A percentile compares a stretch with the other conserved stretches of the same genome.
phyloP scores from a whole-genome alignment of 805 yeast species.

The Schwanniomyces vanrijiae region DNA sequence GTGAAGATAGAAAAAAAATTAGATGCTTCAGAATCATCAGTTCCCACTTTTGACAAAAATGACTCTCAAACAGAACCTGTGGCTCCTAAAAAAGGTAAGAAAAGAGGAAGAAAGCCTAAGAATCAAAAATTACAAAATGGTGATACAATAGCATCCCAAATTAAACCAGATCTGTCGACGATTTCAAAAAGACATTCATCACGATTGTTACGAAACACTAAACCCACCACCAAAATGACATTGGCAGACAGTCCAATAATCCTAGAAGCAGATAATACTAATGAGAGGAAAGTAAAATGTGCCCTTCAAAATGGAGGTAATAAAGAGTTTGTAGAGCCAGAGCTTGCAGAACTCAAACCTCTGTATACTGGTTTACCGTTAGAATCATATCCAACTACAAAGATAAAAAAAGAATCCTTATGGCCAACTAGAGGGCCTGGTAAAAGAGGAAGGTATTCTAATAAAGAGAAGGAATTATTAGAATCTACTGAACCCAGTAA shows the following conservation, averaged over 20 bases:
- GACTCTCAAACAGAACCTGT: not conserved
- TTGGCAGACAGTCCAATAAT: conserved; percentile 10
- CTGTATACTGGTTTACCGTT: conserved; percentile 73
- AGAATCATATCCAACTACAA: conserved; percentile 64
- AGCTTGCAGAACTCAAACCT: conserved; percentile 52
- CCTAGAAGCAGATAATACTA: conserved; percentile 5
- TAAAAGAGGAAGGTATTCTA: conserved; percentile 2
- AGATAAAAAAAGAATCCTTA: conserved; percentile 54
- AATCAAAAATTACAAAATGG: not conserved
- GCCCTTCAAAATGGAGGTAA: conserved; percentile 12
- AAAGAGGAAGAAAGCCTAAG: not conserved
- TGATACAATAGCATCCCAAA: not conserved
- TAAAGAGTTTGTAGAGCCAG: conserved; percentile 57
- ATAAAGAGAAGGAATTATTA: not conserved
- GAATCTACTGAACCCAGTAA: conserved; percentile 7
- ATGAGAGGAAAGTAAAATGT: conserved; percentile 4
- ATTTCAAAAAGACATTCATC: not conserved
- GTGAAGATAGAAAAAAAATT: not conserved
- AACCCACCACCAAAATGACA: not conserved
- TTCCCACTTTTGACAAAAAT: not conserved
- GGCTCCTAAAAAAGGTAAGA: not conserved
- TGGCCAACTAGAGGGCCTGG: conserved; percentile 42
- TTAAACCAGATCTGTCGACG: not conserved
- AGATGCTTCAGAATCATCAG: not conserved
- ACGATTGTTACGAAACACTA: not conserved